Evolutionary conservation across 768 basidiomycete species (phyloP).

Genomic region (Boletus sp.): DNA sequence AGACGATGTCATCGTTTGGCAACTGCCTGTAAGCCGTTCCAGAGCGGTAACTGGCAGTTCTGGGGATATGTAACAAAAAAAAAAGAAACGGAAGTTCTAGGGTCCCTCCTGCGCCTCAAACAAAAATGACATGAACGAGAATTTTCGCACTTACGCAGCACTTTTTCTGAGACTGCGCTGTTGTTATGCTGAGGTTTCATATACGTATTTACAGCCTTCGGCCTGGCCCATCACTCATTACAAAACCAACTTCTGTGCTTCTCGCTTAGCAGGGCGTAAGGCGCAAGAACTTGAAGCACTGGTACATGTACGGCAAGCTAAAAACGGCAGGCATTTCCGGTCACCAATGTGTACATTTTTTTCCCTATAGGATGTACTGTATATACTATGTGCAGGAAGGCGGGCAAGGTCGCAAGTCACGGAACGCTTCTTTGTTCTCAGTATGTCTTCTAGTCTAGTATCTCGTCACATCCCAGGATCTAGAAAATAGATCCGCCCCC

Average conservation of each 20-base stretch:
- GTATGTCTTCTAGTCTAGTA: not conserved
- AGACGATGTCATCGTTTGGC: no score
- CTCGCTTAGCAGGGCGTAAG: not conserved
- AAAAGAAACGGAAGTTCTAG: not conserved
- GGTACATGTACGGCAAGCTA: not conserved
- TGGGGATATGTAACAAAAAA: not conserved
- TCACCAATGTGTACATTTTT: no score
- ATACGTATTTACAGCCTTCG: not conserved
- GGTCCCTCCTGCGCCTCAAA: not conserved
- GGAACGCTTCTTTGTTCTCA: not conserved
- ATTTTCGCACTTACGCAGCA: not conserved
- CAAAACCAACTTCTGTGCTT: not conserved
- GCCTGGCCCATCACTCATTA: no score
- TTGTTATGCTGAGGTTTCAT: not conserved
- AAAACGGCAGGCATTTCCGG: not conserved
- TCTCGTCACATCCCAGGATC: not conserved
- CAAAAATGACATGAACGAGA: not conserved
- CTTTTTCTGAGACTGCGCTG: not conserved
- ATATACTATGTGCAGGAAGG: not conserved
- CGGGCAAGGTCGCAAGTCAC: not conserved
- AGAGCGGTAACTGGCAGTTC: not conserved
- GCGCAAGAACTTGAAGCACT: not conserved
- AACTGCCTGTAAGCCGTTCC: no score
- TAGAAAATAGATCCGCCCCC: slow-evolving; percentile 25
- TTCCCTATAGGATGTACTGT: not conserved